Percentiles rank a stretch among this genome's conserved stretches.
Evolutionary conservation across 495 filamentous ascomycete species (phyloP).

Genomic region (Articulospora tetracladia): DNA sequence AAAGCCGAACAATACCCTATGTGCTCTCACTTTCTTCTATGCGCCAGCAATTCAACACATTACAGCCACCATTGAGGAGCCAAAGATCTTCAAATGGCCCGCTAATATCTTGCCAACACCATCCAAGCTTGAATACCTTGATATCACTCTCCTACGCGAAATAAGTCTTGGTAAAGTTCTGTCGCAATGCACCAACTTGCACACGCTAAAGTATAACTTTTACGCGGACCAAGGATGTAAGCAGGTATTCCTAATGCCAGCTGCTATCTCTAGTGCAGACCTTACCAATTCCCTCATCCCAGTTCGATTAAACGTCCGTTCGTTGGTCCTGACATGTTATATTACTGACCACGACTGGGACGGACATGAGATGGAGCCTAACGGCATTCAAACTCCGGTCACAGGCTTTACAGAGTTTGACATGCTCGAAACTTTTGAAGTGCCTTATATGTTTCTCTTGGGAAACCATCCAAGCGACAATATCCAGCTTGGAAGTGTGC

Average conservation of each 20-base stretch:
- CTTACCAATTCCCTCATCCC: not conserved
- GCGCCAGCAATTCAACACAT: not conserved
- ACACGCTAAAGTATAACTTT: not conserved
- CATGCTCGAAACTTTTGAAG: not conserved
- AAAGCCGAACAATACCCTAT: not conserved
- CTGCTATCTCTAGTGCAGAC: not conserved
- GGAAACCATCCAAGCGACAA: not conserved
- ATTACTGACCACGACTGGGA: not conserved
- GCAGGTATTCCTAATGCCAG: not conserved
- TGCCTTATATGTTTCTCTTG: not conserved
- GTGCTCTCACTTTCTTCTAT: slow-evolving; percentile 1
- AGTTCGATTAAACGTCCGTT: not conserved
- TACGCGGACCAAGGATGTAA: not conserved
- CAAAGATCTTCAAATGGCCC: not conserved
- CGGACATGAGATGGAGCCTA: not conserved
- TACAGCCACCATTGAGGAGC: not conserved
- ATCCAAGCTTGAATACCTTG: not conserved
- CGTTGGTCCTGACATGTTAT: not conserved
- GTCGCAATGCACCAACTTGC: not conserved
- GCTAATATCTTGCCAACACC: not conserved
- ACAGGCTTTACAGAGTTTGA: not conserved
- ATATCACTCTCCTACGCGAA: slow-evolving; percentile 1
- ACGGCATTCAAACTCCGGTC: not conserved
- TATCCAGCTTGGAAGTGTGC: not conserved
- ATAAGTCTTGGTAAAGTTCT: not conserved